Evolutionary conservation across 2,329 filamentous ascomycete genomes (phyloP).

Genomic region (Penicillium palitans): DNA sequence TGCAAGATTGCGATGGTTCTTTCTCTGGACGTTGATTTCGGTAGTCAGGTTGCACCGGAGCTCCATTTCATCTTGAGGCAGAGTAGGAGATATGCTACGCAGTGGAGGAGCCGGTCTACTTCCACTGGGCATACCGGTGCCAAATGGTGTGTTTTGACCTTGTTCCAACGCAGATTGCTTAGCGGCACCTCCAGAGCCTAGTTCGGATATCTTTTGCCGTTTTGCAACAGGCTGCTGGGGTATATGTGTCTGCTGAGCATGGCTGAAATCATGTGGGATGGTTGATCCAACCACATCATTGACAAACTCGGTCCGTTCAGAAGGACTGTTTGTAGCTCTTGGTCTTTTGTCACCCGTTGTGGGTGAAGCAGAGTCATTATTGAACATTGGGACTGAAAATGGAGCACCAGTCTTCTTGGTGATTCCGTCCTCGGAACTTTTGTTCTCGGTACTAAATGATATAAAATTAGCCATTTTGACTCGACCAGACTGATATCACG

Average conservation of each 20-base stretch:
- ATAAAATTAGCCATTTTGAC: neutral
- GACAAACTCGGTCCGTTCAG: neutral
- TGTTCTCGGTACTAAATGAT: neutral
- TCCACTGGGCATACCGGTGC: neutral
- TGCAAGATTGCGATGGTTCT: neutral
- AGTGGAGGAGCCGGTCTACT: neutral
- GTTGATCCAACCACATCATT: neutral
- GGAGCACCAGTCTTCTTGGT: neutral
- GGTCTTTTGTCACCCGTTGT: neutral
- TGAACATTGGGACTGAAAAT: neutral
- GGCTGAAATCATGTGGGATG: neutral
- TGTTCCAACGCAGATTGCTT: neutral
- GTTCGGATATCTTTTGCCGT: neutral
- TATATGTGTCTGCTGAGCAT: neutral
- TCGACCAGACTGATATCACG: neutral
- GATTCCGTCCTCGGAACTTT: neutral
- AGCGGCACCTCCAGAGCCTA: neutral
- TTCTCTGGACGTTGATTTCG: conserved; percentile 5
- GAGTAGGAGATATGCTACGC: neutral
- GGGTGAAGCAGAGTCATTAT: neutral
- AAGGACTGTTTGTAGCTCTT: no score
- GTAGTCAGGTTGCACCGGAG: conserved; percentile 3
- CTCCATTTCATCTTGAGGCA: neutral
- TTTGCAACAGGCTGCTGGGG: neutral
- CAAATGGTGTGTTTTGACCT: neutral